Conservation (phyloP, 2,329 filamentous ascomycete species). For the Pseudogymnoascus sp. region DNA sequence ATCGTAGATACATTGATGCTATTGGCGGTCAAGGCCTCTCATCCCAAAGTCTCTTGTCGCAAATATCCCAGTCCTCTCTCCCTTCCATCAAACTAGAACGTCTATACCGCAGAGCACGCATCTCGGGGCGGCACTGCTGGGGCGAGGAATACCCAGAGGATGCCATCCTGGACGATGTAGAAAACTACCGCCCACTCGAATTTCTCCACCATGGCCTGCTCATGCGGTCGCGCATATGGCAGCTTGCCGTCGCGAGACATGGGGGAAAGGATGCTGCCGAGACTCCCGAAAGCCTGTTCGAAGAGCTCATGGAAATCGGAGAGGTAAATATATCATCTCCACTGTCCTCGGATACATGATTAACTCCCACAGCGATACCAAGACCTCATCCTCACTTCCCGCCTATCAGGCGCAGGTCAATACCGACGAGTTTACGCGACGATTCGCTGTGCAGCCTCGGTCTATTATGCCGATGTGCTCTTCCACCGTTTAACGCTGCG, state of each 20-base stretch:
- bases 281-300: not conserved
- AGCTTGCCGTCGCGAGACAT: not conserved
- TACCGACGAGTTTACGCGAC: constrained; percentile 4
- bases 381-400: constrained; percentile 2
- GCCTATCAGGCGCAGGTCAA: not conserved
- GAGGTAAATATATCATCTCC: not conserved
- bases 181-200: constrained; percentile 4
- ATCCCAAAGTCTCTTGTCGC: not conserved
- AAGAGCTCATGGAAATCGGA: constrained; percentile 2
- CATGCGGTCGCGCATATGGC: not conserved
- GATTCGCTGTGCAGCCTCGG: not conserved
- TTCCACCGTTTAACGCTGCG: not conserved
- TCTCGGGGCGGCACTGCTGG: not conserved
- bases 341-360: not conserved
- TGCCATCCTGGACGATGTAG: constrained; percentile 2
- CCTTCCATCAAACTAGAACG: not conserved
- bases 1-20: not conserved
- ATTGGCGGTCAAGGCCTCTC: not conserved
- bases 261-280: not conserved
- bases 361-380: not conserved
- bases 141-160: constrained; percentile 7
- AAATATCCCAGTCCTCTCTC: constrained; percentile 4
- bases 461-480: not conserved
- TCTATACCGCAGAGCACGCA: constrained; percentile 8
- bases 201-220: not conserved